Base-by-base conservation (phyloP, 1,284 basidiomycete genomes). In the Anthracocystis walkeri region DNA sequence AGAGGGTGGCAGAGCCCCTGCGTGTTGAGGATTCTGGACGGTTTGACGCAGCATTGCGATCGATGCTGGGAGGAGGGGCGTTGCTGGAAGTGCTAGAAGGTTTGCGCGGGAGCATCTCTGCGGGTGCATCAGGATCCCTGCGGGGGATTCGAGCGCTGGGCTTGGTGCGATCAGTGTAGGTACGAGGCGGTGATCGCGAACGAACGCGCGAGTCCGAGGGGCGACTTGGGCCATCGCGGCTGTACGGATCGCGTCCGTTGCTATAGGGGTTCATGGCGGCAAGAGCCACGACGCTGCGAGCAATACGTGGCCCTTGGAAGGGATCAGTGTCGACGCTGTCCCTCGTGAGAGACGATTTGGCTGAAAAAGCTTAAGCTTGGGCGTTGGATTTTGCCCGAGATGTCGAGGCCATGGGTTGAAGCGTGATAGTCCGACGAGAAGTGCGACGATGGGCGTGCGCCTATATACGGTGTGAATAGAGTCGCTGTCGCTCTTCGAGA, bases 161-260 rank as follows among this genome's bases (percentile, higher is more conserved):
- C 25, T 8, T 40, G 38, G 40, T 38, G 38, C 56, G 56, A 35
- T 49, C 46, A 3, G 31, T 25, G 21, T 42, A 49, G 56, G 18
- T 8, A 11, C 56, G 56, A 12, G 52, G 51, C 7, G 63, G 63
- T 11, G 63, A 65, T 25, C 52, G 51, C n/a, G 63, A 65, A n/a
- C 63, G 63, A 10, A 45, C 51, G 31, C 63, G 63, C 8, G 41
- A 46, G 29, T 53, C 57, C n/a, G 46, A 18, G n/a, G 54, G 21
- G 38, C 56, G 50, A 23, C 60, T 41, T 25, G 60, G 52, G 5
- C 20, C 45, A 35, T 62, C 53, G 38, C 53, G 60, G 29, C 25
- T 18, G 38, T 53, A 59, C 11, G 27, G 31, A 50, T 59, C 57
- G 46, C 64, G 64, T 10, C 44, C 44, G 23, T 44, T 50, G 48